A percentile compares a stretch with the other conserved stretches of the same genome.
phyloP scores from a whole-genome alignment of 2,329 filamentous ascomycete genomes.

The Exophiala calicioides region DNA sequence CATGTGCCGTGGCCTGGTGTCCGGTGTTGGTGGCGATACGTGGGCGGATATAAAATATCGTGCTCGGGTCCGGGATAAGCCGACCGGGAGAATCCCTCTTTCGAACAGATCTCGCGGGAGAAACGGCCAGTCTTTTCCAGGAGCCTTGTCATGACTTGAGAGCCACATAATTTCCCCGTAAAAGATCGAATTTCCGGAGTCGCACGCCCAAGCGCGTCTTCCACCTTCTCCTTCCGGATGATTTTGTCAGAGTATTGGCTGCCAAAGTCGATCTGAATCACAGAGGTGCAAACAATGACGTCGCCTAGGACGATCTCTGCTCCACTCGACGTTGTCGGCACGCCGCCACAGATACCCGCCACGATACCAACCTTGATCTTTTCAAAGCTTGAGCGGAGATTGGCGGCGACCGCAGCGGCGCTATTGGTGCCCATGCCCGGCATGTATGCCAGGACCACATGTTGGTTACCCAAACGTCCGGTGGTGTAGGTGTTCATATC shows the following conservation, averaged over 20 bases:
- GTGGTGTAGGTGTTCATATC: constrained; percentile 27
- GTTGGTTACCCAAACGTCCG: constrained; percentile 21
- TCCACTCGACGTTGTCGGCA: constrained; percentile 29
- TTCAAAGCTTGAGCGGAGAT: constrained; percentile 6
- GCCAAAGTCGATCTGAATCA: constrained; percentile 31
- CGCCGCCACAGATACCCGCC: constrained; percentile 45
- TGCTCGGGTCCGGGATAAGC: constrained; percentile 32
- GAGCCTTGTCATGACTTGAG: neutral
- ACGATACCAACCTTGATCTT: constrained; percentile 36
- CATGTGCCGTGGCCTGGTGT: constrained; percentile 10
- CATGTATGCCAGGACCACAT: constrained; percentile 29
- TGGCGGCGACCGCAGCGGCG: constrained; percentile 24
- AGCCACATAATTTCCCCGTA: constrained; percentile 20
- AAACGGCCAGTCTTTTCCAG: constrained; percentile 11
- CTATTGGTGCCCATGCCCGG: constrained; percentile 25
- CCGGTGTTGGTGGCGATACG: constrained; percentile 38
- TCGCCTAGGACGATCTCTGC: constrained; percentile 6
- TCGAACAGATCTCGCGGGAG: neutral
- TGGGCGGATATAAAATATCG: constrained; percentile 34
- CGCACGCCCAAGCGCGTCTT: constrained; percentile 27
- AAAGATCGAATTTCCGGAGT: constrained; percentile 28
- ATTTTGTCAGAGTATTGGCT: constrained; percentile 30
- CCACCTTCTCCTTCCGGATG: constrained; percentile 18
- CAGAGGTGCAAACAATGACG: constrained; percentile 6
- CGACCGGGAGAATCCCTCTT: constrained; percentile 14